Conservation (phyloP, 129 eudicot species). For the Sambucus nigra region DNA sequence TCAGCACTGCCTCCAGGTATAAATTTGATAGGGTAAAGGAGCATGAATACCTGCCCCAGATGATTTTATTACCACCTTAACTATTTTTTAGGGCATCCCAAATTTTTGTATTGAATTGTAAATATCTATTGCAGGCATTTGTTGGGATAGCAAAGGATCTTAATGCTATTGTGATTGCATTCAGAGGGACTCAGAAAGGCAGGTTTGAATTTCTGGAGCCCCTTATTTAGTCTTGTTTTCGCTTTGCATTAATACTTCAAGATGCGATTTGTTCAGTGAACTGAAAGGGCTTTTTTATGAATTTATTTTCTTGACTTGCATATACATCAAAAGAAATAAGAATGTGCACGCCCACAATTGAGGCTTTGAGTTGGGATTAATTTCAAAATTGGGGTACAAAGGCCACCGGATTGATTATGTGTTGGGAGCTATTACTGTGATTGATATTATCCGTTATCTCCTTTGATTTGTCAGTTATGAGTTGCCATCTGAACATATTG, state of each 20-base stretch:
- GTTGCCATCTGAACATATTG: too few relatives aligned
- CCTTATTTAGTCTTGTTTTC: background rate
- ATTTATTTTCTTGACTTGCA: background rate
- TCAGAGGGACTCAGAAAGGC: slow-evolving; percentile 90
- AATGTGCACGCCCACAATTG: too few relatives aligned
- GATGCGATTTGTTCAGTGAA: background rate
- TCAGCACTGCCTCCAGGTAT: slow-evolving; percentile 82
- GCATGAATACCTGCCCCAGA: background rate
- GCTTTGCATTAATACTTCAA: background rate
- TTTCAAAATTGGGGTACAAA: too few relatives aligned
- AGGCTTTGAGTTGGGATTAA: too few relatives aligned
- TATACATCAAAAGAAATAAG: too few relatives aligned
- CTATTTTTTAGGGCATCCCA: background rate
- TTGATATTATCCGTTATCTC: too few relatives aligned
- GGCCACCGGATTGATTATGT: too few relatives aligned
- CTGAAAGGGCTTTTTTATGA: background rate
- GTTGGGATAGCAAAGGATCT: slow-evolving; percentile 87
- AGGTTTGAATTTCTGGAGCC: slow-evolving; percentile 31
- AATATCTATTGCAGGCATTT: slow-evolving; percentile 53
- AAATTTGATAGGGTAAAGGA: background rate
- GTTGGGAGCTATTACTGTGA: too few relatives aligned
- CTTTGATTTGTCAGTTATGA: too few relatives aligned
- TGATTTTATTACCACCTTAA: slow-evolving; percentile 1
- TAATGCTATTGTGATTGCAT: slow-evolving; percentile 79
- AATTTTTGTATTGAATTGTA: slow-evolving; percentile 9